Percentiles rank a stretch among this genome's conserved stretches.
phyloP scores from a whole-genome alignment of 768 basidiomycete genomes.

The Chlorophyllum brunneum region DNA sequence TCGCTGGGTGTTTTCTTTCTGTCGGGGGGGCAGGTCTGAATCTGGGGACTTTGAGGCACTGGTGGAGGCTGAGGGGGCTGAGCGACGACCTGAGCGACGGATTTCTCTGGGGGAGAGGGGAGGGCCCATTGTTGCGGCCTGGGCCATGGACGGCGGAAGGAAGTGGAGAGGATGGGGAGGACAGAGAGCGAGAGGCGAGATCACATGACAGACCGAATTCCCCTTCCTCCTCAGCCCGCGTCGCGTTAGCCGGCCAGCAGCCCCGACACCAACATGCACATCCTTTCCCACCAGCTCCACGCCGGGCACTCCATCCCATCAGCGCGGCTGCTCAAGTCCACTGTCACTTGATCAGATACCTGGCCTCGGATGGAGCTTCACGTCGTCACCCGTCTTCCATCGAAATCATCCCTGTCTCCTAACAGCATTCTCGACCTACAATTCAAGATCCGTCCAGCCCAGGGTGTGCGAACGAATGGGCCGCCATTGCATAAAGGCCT shows the following conservation, averaged over 20 bases:
- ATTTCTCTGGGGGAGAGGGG: slow-evolving; percentile 76
- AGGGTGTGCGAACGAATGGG: neutral
- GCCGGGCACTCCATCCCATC: no score
- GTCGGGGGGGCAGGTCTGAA: slow-evolving; percentile 55
- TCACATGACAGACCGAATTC: neutral
- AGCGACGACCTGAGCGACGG: slow-evolving; percentile 73
- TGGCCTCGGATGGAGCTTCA: slow-evolving; percentile 11
- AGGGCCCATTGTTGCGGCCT: slow-evolving; percentile 69
- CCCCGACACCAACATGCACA: no score
- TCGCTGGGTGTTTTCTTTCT: slow-evolving; percentile 41
- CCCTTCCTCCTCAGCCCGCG: no score
- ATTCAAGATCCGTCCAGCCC: slow-evolving; percentile 10
- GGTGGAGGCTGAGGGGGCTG: slow-evolving; percentile 60
- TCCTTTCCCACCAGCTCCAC: no score
- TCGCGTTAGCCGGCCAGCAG: no score
- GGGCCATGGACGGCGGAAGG: slow-evolving; percentile 45
- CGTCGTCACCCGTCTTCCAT: neutral
- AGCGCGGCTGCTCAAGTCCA: neutral
- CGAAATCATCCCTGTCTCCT: neutral
- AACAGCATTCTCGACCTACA: neutral
- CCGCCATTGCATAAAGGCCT: neutral
- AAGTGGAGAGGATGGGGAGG: neutral
- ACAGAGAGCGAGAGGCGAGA: slow-evolving; percentile 15
- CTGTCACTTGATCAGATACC: no score
- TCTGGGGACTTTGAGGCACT: slow-evolving; percentile 74